Conservation (phyloP, 2,329 filamentous ascomycete species). For the Trematosphaeria pertusa region DNA sequence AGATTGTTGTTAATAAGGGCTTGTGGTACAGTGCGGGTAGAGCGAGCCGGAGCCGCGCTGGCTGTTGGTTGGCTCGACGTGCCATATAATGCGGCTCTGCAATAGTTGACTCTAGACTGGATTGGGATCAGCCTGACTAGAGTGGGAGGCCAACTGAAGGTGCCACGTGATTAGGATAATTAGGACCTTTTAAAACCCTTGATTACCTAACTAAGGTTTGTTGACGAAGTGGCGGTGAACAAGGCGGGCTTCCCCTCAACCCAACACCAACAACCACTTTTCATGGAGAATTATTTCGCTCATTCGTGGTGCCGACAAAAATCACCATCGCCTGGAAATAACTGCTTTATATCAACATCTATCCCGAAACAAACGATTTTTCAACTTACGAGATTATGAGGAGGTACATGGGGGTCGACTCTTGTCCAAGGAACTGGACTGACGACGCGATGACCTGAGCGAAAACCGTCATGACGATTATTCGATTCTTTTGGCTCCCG, state of each 20-base stretch:
- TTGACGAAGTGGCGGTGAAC: too few relatives aligned
- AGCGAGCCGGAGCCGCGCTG: too few relatives aligned
- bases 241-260: not conserved
- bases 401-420: not conserved
- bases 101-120: not conserved
- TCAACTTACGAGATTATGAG: not conserved
- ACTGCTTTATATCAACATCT: not conserved
- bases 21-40: too few relatives aligned
- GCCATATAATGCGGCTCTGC: not conserved
- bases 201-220: too few relatives aligned
- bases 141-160: too few relatives aligned
- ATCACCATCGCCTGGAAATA: not conserved
- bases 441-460: not conserved
- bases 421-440: not conserved
- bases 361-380: not conserved
- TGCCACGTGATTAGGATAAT: too few relatives aligned
- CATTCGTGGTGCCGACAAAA: constrained; percentile 1
- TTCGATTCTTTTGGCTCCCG: not conserved
- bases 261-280: not conserved
- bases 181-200: too few relatives aligned
- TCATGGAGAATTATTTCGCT: not conserved
- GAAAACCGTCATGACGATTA: not conserved
- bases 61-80: too few relatives aligned
- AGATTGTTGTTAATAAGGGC: too few relatives aligned
- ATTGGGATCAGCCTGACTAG: not conserved